These are phyloP conservation scores for Rosa hybrid DNA, from an alignment of 331 rosid genomes.

Conservation along the genomic window DNA sequence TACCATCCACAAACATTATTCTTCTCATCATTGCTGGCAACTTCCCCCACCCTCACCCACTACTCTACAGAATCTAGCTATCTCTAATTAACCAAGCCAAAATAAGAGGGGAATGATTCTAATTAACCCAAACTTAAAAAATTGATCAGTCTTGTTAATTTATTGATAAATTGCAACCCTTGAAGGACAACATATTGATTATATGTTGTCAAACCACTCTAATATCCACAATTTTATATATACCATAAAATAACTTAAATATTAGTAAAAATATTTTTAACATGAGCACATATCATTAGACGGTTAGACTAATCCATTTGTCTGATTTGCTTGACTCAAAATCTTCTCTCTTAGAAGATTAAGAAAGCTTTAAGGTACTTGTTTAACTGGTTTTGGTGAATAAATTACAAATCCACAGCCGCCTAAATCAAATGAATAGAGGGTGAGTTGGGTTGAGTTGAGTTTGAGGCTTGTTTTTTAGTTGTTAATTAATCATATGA, in stretches of 20 bases:
- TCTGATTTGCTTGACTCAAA: too few species aligned
- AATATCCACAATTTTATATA: too few species aligned
- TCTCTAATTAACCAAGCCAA: conserved; percentile 11
- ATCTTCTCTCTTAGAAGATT: too few species aligned
- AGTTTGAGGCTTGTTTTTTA: conserved; percentile 13
- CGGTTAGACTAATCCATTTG: too few species aligned
- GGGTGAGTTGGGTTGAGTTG: background rate
- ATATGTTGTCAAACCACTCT: too few species aligned
- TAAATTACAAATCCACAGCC: conserved; percentile 36
- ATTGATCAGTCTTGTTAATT: background rate
- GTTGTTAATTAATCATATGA: conserved; percentile 26
- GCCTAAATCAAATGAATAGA: conserved; percentile 3
- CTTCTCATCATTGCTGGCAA: conserved; percentile 46
- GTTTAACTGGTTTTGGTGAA: conserved; percentile 19
- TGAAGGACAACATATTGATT: too few species aligned
- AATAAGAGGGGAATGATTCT: conserved; percentile 28
- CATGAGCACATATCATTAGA: too few species aligned
- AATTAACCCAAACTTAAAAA: background rate
- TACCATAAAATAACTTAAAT: too few species aligned
- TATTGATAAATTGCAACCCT: background rate
- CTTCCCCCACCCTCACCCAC: conserved; percentile 53
- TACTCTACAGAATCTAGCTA: conserved; percentile 33
- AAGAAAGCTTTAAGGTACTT: background rate
- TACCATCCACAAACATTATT: conserved; percentile 37
- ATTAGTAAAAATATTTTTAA: too few species aligned